Conservation (phyloP, 2,329 filamentous ascomycete species). For the Allantophomopsis cytisporea region DNA sequence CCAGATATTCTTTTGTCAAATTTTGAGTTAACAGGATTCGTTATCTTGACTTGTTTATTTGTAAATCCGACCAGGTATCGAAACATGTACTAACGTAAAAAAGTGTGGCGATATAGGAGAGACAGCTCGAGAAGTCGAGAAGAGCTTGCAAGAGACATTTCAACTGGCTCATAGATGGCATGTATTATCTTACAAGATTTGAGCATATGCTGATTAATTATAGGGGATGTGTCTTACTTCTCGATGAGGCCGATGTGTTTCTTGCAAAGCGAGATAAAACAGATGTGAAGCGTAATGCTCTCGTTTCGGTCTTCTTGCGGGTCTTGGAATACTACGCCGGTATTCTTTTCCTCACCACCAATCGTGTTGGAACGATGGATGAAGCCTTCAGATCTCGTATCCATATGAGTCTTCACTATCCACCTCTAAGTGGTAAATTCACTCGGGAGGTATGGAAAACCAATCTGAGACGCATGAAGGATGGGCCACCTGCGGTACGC, state of each 20-base stretch:
- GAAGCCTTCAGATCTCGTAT: slow-evolving; percentile 19
- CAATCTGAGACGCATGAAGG: slow-evolving; percentile 5
- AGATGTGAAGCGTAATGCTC: slow-evolving; percentile 30
- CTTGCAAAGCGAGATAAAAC: slow-evolving; percentile 28
- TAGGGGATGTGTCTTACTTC: slow-evolving; percentile 22
- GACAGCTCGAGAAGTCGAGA: slow-evolving; percentile 50
- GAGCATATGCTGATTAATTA: too few species aligned
- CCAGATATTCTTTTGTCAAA: too few species aligned
- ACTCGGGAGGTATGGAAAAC: slow-evolving; percentile 11
- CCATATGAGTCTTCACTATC: slow-evolving; percentile 5
- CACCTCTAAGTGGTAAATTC: slow-evolving; percentile 7
- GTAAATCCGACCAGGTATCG: too few species aligned
- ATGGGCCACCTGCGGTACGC: background rate
- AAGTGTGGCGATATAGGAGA: slow-evolving; percentile 49
- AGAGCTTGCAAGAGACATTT: slow-evolving; percentile 51
- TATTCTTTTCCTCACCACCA: slow-evolving; percentile 21
- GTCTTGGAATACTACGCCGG: slow-evolving; percentile 7
- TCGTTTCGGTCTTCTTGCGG: slow-evolving; percentile 26
- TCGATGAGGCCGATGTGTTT: slow-evolving; percentile 37
- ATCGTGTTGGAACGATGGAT: slow-evolving; percentile 20
- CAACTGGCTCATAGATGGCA: slow-evolving; percentile 57
- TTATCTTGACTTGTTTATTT: too few species aligned
- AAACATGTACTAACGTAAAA: slow-evolving; percentile 26
- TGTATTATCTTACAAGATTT: too few species aligned
- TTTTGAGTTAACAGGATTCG: too few species aligned